Conservation (phyloP, 352 stramenopile genomes). For the Globisporangium cystogenes region DNA sequence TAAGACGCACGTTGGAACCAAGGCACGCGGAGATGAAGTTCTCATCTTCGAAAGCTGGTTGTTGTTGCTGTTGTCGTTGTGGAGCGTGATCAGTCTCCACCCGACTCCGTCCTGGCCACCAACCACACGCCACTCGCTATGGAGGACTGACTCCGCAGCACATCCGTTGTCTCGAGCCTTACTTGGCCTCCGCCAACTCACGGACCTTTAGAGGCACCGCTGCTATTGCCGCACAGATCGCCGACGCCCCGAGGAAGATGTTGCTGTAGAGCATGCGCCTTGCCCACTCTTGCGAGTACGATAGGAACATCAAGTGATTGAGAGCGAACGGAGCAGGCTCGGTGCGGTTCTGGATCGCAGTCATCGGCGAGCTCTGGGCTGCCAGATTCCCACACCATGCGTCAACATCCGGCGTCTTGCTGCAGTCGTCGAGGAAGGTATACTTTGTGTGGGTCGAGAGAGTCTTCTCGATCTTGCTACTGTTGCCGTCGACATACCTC, state of each 20-base stretch:
- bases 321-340: not conserved
- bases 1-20: too few species aligned
- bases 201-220: not conserved
- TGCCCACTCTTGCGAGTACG: conserved; percentile 1
- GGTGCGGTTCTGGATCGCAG: not conserved
- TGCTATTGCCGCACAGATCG: not conserved
- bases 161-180: too few species aligned
- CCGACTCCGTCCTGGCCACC: too few species aligned
- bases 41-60: too few species aligned
- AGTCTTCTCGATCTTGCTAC: not conserved
- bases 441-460: not conserved
- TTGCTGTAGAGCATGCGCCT: conserved; percentile 1
- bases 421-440: conserved; percentile 2
- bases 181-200: too few species aligned
- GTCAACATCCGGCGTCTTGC: not conserved
- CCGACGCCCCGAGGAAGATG: not conserved
- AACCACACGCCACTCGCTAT: too few species aligned
- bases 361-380: not conserved
- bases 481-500: not conserved
- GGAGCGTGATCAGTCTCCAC: too few species aligned
- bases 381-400: conserved; percentile 1
- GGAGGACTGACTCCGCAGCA: too few species aligned
- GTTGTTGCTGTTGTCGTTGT: too few species aligned
- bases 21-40: too few species aligned
- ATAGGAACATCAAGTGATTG: not conserved